Percentiles rank a stretch among this genome's conserved stretches.
These are phyloP conservation scores for Pichia deserticola DNA, from an alignment of 805 yeast species.

Conservation along the genomic window DNA sequence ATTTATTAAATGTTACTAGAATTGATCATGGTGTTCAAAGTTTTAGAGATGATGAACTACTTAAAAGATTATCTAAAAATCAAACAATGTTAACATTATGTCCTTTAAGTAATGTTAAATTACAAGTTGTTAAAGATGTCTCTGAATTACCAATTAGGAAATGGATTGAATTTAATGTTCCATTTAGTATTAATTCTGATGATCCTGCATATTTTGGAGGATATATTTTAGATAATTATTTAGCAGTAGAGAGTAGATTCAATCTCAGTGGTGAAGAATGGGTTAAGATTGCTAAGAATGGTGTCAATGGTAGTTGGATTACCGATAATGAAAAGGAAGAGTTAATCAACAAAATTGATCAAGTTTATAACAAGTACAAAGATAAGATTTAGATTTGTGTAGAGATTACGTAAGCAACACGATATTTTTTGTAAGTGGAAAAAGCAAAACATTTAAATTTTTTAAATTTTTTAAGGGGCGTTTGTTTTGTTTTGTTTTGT, in stretches of 20 bases:
- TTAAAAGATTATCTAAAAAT: conserved; percentile 49
- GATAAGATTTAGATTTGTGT: not conserved
- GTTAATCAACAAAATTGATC: conserved; percentile 38
- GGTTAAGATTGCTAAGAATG: conserved; percentile 55
- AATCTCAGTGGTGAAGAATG: conserved; percentile 55
- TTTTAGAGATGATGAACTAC: conserved; percentile 42
- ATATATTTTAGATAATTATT: conserved; percentile 71
- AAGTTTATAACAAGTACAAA: conserved; percentile 27
- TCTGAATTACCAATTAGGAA: conserved; percentile 56
- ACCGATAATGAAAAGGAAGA: conserved; percentile 44
- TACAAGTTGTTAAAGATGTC: conserved; percentile 66
- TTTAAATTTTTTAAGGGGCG: too few species aligned
- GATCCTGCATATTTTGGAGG: conserved; percentile 85
- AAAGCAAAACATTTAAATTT: too few species aligned
- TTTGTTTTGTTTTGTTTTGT: too few species aligned
- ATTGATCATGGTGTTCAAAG: conserved; percentile 79
- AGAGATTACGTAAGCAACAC: too few species aligned
- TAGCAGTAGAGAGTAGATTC: conserved; percentile 57
- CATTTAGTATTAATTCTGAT: conserved; percentile 70
- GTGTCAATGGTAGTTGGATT: conserved; percentile 71
- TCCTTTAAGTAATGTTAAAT: conserved; percentile 69
- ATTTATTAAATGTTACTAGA: conserved; percentile 53
- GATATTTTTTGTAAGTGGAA: too few species aligned
- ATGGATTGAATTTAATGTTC: conserved; percentile 54
- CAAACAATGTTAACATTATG: conserved; percentile 62